These are phyloP conservation scores for Pyracantha coccinea DNA, from an alignment of 331 rosid genomes.

Conservation along the genomic window DNA sequence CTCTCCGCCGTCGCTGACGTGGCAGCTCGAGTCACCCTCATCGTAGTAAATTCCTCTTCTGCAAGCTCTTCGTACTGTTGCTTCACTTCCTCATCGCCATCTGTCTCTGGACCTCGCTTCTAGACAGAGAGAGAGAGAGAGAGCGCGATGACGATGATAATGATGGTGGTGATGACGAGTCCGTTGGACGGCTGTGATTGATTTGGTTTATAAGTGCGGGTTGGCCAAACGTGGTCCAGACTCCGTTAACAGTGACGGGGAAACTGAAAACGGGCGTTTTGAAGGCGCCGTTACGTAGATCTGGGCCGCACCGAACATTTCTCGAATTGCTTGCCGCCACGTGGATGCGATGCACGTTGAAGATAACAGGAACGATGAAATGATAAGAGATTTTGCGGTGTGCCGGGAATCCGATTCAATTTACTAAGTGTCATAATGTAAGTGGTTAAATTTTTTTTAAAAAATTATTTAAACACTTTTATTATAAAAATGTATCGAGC, in stretches of 20 bases:
- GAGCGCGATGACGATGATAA: constrained; percentile 16
- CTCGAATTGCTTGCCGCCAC: constrained; percentile 23
- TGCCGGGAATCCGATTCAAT: fast-evolving
- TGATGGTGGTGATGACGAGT: constrained; percentile 12
- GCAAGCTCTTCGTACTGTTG: background rate
- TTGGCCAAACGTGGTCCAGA: constrained; percentile 45
- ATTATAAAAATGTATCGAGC: too few species aligned
- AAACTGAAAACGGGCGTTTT: constrained; percentile 61
- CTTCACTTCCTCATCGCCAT: constrained; percentile 31
- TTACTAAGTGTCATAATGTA: fast-evolving
- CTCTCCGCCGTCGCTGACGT: background rate
- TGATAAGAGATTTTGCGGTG: too few species aligned
- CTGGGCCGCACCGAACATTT: constrained; percentile 19
- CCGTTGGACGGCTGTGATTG: constrained; percentile 46
- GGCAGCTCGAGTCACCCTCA: constrained; percentile 37
- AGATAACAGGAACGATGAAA: background rate
- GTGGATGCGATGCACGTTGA: constrained; percentile 9
- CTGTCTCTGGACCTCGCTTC: background rate
- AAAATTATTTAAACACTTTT: too few species aligned
- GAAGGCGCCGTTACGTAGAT: constrained; percentile 92
- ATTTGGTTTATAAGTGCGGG: constrained; percentile 29
- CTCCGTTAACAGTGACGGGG: constrained; percentile 63
- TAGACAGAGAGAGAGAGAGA: background rate
- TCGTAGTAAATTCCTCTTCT: constrained; percentile 6
- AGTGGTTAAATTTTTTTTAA: too few species aligned